phyloP scores from a whole-genome alignment of 2,329 filamentous ascomycete genomes.

The Sclerotinia trifoliorum region DNA sequence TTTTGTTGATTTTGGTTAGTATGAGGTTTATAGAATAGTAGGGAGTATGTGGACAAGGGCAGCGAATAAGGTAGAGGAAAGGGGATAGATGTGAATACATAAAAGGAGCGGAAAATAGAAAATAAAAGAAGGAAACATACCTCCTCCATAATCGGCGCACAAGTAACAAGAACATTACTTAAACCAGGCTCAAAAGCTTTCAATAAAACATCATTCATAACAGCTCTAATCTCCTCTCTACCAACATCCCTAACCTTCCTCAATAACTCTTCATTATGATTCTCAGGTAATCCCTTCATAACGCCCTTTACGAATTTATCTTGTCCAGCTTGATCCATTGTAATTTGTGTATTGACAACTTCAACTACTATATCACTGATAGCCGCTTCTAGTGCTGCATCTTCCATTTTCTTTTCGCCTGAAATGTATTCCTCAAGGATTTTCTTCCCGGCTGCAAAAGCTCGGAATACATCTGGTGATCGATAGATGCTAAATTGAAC shows the following conservation, averaged over 20 bases:
- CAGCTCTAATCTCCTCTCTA: conserved; percentile 71
- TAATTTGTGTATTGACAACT: conserved; percentile 86
- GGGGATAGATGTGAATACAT: conserved; percentile 10
- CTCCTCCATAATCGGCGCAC: conserved; percentile 80
- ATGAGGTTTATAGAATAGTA: not conserved
- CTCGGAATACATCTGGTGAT: conserved; percentile 84
- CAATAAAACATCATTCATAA: conserved; percentile 72
- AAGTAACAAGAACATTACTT: conserved; percentile 85
- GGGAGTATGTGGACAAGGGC: not conserved
- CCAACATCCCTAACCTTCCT: conserved; percentile 73
- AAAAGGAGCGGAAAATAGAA: not conserved
- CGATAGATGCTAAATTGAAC: conserved; percentile 86
- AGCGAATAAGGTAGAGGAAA: conserved; percentile 1
- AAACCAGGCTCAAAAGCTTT: conserved; percentile 77
- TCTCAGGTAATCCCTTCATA: conserved; percentile 69
- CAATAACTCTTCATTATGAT: conserved; percentile 76
- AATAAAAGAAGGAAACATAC: conserved; percentile 50
- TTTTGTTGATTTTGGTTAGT: conserved; percentile 17
- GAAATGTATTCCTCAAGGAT: conserved; percentile 73
- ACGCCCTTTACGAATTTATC: conserved; percentile 82
- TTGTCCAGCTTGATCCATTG: conserved; percentile 76
- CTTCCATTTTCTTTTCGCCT: conserved; percentile 71
- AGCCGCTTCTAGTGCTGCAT: conserved; percentile 70
- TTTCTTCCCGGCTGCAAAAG: conserved; percentile 72
- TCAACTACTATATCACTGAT: conserved; percentile 84